phyloP scores from a whole-genome alignment of 148 eudicot genomes.

The Vaccinium darrowii region DNA sequence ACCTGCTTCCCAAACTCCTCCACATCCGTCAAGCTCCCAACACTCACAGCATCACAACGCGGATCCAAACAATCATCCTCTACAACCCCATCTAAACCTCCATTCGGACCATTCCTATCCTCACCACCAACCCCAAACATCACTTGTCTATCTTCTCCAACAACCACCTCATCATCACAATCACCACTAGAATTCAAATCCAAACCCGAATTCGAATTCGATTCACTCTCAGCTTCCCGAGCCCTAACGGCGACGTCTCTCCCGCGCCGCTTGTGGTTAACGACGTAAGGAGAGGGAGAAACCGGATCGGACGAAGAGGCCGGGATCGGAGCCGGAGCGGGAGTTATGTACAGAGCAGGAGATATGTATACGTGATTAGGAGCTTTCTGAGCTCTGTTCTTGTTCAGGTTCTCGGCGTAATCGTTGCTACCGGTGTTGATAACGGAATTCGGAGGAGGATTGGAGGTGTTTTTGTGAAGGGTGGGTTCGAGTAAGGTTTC shows the following conservation, averaged over 20 bases:
- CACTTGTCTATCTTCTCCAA: slow-evolving; percentile 1
- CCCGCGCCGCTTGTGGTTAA: slow-evolving; percentile 47
- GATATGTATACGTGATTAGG: slow-evolving; percentile 35
- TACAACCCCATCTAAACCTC: slow-evolving; percentile 14
- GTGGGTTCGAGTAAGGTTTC: slow-evolving; percentile 33
- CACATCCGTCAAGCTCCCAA: slow-evolving; percentile 24
- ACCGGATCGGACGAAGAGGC: slow-evolving; percentile 20
- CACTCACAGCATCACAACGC: slow-evolving; percentile 26
- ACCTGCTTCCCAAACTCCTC: slow-evolving; percentile 6
- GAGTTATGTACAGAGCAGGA: slow-evolving; percentile 45
- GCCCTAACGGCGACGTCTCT: slow-evolving; percentile 10
- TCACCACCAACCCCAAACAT: slow-evolving; percentile 2
- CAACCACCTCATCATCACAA: neutral
- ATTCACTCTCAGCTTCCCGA: neutral
- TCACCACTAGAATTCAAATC: neutral
- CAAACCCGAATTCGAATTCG: neutral
- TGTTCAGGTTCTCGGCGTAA: neutral
- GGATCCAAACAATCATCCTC: slow-evolving; percentile 29
- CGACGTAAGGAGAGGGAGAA: slow-evolving; percentile 51
- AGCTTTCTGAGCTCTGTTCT: neutral
- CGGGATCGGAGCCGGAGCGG: slow-evolving; percentile 41
- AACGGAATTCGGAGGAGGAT: neutral
- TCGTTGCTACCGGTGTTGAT: neutral
- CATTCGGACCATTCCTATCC: neutral
- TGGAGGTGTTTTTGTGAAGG: neutral